A percentile compares a stretch with the other conserved stretches of the same genome.
These are phyloP conservation scores for Colletotrichum sp. DNA, from an alignment of 2,329 filamentous ascomycete genomes.

Conservation along the genomic window DNA sequence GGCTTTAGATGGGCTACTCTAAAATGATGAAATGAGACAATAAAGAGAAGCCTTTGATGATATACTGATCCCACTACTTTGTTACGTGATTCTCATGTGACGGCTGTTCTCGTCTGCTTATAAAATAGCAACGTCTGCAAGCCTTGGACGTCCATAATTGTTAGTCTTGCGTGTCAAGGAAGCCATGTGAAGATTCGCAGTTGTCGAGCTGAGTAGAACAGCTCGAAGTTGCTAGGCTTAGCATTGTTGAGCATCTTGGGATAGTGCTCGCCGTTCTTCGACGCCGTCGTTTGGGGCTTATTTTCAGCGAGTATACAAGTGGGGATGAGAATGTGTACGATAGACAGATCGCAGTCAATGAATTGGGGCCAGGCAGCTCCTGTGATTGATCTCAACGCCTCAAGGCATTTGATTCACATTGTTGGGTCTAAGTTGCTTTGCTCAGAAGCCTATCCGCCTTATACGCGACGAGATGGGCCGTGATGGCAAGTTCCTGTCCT, in stretches of 20 bases:
- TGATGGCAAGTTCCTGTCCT: not conserved
- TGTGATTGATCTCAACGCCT: too few relatives aligned
- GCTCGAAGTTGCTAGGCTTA: too few relatives aligned
- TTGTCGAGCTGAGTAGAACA: not conserved
- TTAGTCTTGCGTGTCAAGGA: accelerated
- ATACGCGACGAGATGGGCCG: too few relatives aligned
- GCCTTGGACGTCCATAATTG: not conserved
- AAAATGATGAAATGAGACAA: constrained; percentile 9
- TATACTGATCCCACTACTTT: not conserved
- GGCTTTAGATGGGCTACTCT: not conserved
- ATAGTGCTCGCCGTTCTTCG: not conserved
- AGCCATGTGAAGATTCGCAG: not conserved
- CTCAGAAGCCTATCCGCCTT: too few relatives aligned
- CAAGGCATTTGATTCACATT: too few relatives aligned
- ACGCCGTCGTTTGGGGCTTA: not conserved
- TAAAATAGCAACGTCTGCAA: not conserved
- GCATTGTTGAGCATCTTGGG: too few relatives aligned
- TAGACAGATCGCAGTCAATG: not conserved
- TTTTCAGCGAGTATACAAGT: not conserved
- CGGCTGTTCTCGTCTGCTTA: not conserved
- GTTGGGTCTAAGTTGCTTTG: too few relatives aligned
- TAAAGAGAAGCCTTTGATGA: not conserved
- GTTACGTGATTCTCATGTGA: not conserved
- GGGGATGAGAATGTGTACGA: too few relatives aligned
- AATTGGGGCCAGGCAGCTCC: too few relatives aligned